Base-by-base conservation (phyloP, 257 asterid species). In the Asclepias syriaca region DNA sequence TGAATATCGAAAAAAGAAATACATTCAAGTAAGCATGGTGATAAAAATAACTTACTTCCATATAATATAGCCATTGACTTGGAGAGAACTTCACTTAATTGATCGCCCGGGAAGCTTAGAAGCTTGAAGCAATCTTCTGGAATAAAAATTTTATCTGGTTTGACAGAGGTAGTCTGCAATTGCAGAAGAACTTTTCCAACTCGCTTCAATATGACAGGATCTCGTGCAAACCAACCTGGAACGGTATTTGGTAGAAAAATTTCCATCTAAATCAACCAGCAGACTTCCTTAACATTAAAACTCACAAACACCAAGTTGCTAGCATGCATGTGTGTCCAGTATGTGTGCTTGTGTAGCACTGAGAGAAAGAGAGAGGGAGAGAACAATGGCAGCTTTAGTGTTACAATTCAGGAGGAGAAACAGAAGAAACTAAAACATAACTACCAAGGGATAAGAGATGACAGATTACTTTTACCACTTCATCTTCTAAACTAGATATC, bases 191-290 rank as follows among this genome's bases (percentile, higher is more conserved):
- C 57, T 66, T 82, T 80, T 29, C 97, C 98, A 32, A 90, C 96
- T 68, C 72, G 83, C 80, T 82, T 93, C 90, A 93, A 86, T 48
- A 82, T 77, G 53, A 60, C 22, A 32, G 94, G 87, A 81, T 89
- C 94, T 81, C 93, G 85, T 1, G 94, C 98, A 82, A 93, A 89
- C 98, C 96, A 93, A 53, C 98, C 96, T 92, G 87, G 59, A 69
- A 68, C 19, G 45, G 60, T 53, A 61, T n/a, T 77, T 70, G 10
- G 2, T 4, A 58, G 45, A 57, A 45, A 66, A 65, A 10, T 56
- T 21, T 69, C 32, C 50, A 37, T 37, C 22, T 24, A 18, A 51
- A 40, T 40, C 59, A 65, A 18, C 45, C 16, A 14, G 45, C 56
- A 45, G 61, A 56, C 39, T 67, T 55, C 16, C 19, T 53, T 21